Evolutionary conservation across 2,329 filamentous ascomycete genomes (phyloP).

Genomic region (Rutstroemia sp.): DNA sequence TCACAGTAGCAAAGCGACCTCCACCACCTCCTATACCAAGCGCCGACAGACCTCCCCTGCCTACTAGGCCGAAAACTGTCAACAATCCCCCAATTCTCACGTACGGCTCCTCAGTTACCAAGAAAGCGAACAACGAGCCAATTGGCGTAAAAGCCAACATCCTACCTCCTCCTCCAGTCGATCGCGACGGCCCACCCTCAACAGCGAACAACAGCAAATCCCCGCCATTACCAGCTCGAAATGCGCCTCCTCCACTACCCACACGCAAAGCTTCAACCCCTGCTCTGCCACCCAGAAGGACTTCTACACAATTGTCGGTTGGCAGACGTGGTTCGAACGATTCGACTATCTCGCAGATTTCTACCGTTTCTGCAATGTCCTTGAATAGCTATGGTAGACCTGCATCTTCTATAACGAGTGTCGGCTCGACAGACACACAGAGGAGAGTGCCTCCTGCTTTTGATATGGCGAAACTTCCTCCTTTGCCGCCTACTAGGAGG

Average conservation of each 20-base stretch:
- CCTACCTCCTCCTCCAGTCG: conserved; percentile 26
- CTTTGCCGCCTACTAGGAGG: conserved; percentile 46
- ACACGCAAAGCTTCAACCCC: conserved; percentile 38
- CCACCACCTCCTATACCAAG: conserved; percentile 47
- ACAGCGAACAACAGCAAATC: conserved; percentile 12
- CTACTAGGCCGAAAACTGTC: conserved; percentile 32
- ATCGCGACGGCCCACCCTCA: conserved; percentile 19
- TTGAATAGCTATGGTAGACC: conserved; percentile 29
- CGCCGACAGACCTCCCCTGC: conserved; percentile 33
- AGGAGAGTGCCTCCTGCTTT: conserved; percentile 49
- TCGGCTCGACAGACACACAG: conserved; percentile 34
- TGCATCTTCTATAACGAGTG: conserved; percentile 41
- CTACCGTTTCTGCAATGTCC: conserved; percentile 46
- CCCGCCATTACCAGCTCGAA: conserved; percentile 21
- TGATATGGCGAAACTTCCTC: conserved; percentile 49
- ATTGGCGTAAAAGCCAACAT: conserved; percentile 17
- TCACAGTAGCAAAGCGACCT: conserved; percentile 34
- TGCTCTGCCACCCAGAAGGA: background rate
- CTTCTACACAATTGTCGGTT: conserved; percentile 28
- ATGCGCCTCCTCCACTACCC: conserved; percentile 41
- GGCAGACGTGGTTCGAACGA: conserved; percentile 45
- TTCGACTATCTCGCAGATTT: conserved; percentile 49
- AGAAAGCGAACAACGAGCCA: conserved; percentile 23
- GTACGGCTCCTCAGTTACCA: conserved; percentile 21
- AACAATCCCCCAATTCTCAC: conserved; percentile 30